Conservation (phyloP, 2,329 filamentous ascomycete species). For the Cladosporium sp. region DNA sequence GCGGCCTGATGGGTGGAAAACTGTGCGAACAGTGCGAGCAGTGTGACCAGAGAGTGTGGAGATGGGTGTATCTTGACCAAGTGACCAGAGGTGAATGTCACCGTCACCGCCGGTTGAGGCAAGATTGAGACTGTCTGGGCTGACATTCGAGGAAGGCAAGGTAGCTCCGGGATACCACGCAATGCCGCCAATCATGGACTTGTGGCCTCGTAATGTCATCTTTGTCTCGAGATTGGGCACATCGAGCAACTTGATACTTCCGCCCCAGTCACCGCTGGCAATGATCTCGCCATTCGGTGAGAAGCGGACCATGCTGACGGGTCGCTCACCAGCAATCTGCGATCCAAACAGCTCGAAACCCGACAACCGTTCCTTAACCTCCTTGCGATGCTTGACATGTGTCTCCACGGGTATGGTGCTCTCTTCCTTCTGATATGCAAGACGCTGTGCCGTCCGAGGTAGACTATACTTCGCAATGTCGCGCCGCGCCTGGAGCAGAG, state of each 20-base stretch:
- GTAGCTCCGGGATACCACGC: constrained; percentile 87
- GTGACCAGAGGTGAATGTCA: constrained; percentile 82
- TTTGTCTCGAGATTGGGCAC: constrained; percentile 79
- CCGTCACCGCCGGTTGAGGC: constrained; percentile 89
- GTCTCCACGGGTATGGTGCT: constrained; percentile 78
- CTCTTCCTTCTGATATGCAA: constrained; percentile 75
- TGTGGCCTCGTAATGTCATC: constrained; percentile 74
- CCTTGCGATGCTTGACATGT: constrained; percentile 88
- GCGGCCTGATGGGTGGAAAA: constrained; percentile 87
- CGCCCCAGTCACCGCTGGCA: constrained; percentile 89
- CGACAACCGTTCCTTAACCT: constrained; percentile 75
- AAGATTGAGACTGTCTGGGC: constrained; percentile 68
- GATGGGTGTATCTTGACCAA: constrained; percentile 79
- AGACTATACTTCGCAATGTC: constrained; percentile 80
- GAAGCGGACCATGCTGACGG: constrained; percentile 88
- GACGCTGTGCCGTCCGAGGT: constrained; percentile 71
- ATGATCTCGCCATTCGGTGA: constrained; percentile 78
- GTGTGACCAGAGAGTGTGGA: constrained; percentile 78
- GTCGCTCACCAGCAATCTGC: constrained; percentile 85
- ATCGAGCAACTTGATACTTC: constrained; percentile 78
- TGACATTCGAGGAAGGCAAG: constrained; percentile 64
- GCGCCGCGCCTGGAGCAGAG: constrained; percentile 70
- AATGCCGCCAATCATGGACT: constrained; percentile 81
- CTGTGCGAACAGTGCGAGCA: constrained; percentile 82
- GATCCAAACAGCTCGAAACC: constrained; percentile 89